Evolutionary conservation across 345 rosid species (phyloP), one percentile per base, ranked within the genome.

Genomic region (Rhodamnia rubescens): DNA sequence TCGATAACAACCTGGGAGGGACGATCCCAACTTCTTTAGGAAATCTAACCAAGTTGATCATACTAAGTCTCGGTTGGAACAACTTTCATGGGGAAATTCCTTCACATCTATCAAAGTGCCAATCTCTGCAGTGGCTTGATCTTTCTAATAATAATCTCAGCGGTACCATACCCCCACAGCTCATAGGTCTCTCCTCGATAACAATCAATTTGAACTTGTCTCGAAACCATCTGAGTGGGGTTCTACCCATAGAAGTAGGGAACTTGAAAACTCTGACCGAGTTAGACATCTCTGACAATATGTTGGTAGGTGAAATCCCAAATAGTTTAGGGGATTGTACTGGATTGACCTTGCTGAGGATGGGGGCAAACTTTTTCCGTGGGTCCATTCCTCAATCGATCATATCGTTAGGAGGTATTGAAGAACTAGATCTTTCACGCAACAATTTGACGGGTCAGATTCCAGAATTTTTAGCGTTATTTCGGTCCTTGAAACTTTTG

Each of bases 291-390:
- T 64, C 1, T 1, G 0, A 64, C 75, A 64, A 64, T 29, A 29
- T 29, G 75, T 64, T 29, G 42, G 75, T 0, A 64, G 22, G 22
- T 15, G 75, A 64, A 64, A 64, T 64, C 75, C 75, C 75, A 64
- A 64, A 0, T 29, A 0, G 75, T 64, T 64, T 64, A 29, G 75
- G 42, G 3, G 6, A 7, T 7, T 64, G 75, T 42, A 64, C 11
- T 29, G 42, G 42, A 64, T 29, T 64, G 1, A 29, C 22, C 16
- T 0, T 0, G 0, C 3, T 29, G 0, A 7, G 22, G 11, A 29
- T 64, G 22, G 75, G 42, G 1, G 22, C 6, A 0, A 64, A 64
- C 75, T 29, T 29, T 2, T 53, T 47, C 50, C 50, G 11, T 47
- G 50, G 50, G 50, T 47, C 50, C 50, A 47, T 47, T 47, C 51